Evolutionary conservation across 2,329 filamentous ascomycete species (phyloP).

Genomic region (Cordyceps fumosorosea): DNA sequence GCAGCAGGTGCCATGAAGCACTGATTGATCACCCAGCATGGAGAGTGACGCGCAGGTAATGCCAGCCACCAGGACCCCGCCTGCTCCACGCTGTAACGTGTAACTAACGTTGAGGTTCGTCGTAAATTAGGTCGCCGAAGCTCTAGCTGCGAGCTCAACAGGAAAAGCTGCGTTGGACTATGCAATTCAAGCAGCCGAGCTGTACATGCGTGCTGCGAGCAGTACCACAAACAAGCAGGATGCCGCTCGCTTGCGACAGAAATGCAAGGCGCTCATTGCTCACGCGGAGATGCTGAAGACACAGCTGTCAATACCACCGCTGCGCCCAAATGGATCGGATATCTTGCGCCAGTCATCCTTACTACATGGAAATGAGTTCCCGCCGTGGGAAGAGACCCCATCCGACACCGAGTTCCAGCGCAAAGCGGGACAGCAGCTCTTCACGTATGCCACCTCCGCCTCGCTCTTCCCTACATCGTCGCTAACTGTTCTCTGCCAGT

Average conservation of each 20-base stretch:
- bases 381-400: conserved; percentile 70
- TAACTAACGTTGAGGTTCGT: not conserved
- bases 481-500: conserved; percentile 32
- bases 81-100: not conserved
- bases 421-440: conserved; percentile 44
- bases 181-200: conserved; percentile 70
- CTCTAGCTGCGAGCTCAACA: conserved; percentile 27
- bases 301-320: conserved; percentile 10
- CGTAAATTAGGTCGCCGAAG: conserved; percentile 30
- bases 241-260: conserved; percentile 57
- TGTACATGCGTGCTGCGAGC: conserved; percentile 70
- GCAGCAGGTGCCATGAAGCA: conserved; percentile 7
- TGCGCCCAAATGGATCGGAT: not conserved
- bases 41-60: conserved; percentile 33
- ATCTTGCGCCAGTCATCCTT: conserved; percentile 71
- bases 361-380: conserved; percentile 77
- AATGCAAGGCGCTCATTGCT: conserved; percentile 63
- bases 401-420: conserved; percentile 54
- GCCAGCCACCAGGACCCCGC: conserved; percentile 2
- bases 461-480: conserved; percentile 11
- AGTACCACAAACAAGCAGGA: conserved; percentile 56
- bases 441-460: conserved; percentile 46
- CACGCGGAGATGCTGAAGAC: conserved; percentile 71
- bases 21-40: conserved; percentile 21
- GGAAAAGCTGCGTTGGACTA: conserved; percentile 59